These are phyloP conservation scores for Elongisporangium anandrum DNA, from an alignment of 352 stramenopile genomes.

Conservation along the genomic window DNA sequence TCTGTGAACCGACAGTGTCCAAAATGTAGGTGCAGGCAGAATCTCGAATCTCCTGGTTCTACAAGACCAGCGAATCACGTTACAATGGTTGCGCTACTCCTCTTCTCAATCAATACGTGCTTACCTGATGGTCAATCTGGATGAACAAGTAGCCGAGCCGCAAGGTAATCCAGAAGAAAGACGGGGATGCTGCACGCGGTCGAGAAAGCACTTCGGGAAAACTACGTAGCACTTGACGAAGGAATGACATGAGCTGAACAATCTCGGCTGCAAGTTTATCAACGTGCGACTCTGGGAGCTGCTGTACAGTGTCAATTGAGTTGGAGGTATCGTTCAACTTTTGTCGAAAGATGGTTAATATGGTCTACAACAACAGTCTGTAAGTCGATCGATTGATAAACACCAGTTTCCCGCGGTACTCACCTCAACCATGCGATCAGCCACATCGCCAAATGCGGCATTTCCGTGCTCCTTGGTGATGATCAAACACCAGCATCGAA, in stretches of 20 bases:
- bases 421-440: conserved; percentile 22
- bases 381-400: background rate
- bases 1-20: conserved; percentile 23
- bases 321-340: conserved; percentile 35
- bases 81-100: background rate
- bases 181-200: conserved; percentile 13
- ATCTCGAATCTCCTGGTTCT: conserved; percentile 65
- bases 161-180: conserved; percentile 35
- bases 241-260: conserved; percentile 47
- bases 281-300: conserved; percentile 31
- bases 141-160: conserved; percentile 43
- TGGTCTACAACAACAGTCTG: conserved; percentile 11
- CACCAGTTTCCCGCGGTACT: background rate
- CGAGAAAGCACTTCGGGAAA: conserved; percentile 35
- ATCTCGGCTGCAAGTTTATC: conserved; percentile 36
- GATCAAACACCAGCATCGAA: conserved; percentile 36
- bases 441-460: conserved; percentile 14
- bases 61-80: background rate
- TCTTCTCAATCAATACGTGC: background rate
- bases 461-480: conserved; percentile 31
- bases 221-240: conserved; percentile 28
- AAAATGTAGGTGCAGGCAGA: conserved; percentile 59
- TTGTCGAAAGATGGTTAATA: conserved; percentile 28
- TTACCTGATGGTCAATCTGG: conserved; percentile 55
- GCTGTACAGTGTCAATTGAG: conserved; percentile 11